Base-by-base conservation (phyloP, 768 basidiomycete species). In the Hortiboletus campestris region DNA sequence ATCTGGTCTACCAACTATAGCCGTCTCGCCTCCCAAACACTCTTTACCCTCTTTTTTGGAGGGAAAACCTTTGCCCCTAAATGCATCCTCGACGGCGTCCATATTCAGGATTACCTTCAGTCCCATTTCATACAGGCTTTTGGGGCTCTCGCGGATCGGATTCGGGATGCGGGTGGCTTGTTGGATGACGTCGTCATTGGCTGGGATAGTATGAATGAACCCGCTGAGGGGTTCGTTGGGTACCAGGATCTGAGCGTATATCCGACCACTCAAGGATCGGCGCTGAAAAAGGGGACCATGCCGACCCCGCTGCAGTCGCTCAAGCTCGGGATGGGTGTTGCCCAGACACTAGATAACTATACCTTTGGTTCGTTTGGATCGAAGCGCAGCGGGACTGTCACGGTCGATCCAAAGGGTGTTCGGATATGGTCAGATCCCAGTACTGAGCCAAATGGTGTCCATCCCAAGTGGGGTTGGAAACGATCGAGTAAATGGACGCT, bases 131-230 rank as follows among this genome's bases (percentile, higher is more conserved):
- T 90, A 57, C 80, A 78, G 16, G 92, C 94, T 0, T 82, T 90
- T 60, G 89, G 85, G 3, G 75, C 75, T 39, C 79, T 97, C 28
- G 92, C 89, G 0, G 86, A 92, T 68, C 78, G 82, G 35, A 86
- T 97, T 49, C 74, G 78, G 6, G 84, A 84, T n/a, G 86, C 85
- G 0, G 89, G 88, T 0, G 86, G 82, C 34, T 71, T 98, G 36
- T 68, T 91, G 20, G 94, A 98, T 31, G 84, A 85, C 39, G 94
- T 93, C 60, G 82, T 99, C 12, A 87, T 98, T 46, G 97, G 97
- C 0, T 98, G 96, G 97, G 97, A 99, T 68, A 88, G 86, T 62
- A 75, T 98, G 72, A 98, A 99, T 70, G 97, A 99, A 70, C 96
- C 97, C 0, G 85, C 84, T 36, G 91, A 95, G 61, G 97, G 97